Evolutionary conservation across 2,329 filamentous ascomycete genomes (phyloP).

Genomic region (Pseudogymnoascus sp.): DNA sequence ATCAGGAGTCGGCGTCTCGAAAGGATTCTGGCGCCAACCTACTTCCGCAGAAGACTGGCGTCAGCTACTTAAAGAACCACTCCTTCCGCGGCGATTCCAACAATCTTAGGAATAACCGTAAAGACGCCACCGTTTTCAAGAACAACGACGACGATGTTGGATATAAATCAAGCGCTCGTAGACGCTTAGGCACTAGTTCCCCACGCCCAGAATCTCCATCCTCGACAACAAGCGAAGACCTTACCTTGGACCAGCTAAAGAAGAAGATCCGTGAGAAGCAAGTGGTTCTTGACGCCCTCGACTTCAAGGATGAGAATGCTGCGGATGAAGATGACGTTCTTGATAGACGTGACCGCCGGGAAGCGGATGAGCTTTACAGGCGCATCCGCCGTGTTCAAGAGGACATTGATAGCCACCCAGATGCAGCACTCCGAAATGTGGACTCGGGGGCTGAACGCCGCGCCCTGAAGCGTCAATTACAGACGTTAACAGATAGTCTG

Average conservation of each 20-base stretch:
- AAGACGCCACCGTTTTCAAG: slow-evolving; percentile 93
- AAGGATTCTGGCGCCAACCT: slow-evolving; percentile 85
- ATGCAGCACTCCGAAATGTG: slow-evolving; percentile 57
- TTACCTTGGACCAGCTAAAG: slow-evolving; percentile 75
- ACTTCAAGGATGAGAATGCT: slow-evolving; percentile 86
- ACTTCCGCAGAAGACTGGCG: slow-evolving; percentile 91
- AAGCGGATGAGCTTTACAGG: slow-evolving; percentile 88
- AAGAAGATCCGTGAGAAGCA: slow-evolving; percentile 95
- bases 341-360: slow-evolving; percentile 80
- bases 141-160: slow-evolving; percentile 91
- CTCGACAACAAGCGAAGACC: slow-evolving; percentile 61
- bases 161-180: slow-evolving; percentile 86
- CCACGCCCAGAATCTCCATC: slow-evolving; percentile 71
- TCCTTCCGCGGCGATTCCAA: slow-evolving; percentile 67
- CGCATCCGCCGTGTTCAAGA: slow-evolving; percentile 86
- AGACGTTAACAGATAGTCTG: slow-evolving; percentile 78
- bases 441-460: slow-evolving; percentile 86
- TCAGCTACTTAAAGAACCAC: slow-evolving; percentile 93
- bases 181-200: slow-evolving; percentile 60
- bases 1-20: slow-evolving; percentile 78
- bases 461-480: slow-evolving; percentile 78
- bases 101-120: slow-evolving; percentile 54
- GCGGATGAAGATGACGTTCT: slow-evolving; percentile 86
- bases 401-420: slow-evolving; percentile 87
- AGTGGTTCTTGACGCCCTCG: slow-evolving; percentile 87